Evolutionary conservation across 164 flowering plant genomes (phyloP).

Genomic region (Liriodendron chinense): DNA sequence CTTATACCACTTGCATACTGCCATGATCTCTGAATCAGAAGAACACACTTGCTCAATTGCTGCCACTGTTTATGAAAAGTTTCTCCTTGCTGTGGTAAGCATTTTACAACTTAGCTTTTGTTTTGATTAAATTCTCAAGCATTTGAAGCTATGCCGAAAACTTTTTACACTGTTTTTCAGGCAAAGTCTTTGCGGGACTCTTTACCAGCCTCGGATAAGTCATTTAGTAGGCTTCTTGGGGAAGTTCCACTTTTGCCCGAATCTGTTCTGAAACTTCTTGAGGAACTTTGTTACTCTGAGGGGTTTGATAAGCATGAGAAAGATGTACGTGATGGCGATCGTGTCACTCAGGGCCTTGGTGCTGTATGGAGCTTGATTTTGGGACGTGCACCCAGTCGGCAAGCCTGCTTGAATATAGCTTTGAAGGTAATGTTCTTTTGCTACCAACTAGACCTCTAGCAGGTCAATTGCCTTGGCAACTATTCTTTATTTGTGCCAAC

Average conservation of each 20-base stretch:
- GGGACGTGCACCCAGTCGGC: constrained; percentile 74
- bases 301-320: constrained; percentile 41
- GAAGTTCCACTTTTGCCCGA: constrained; percentile 85
- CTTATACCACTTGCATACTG: constrained; percentile 66
- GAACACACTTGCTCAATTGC: constrained; percentile 33
- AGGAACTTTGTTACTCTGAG: constrained; percentile 68
- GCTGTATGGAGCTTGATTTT: constrained; percentile 93
- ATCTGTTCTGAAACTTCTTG: constrained; percentile 67
- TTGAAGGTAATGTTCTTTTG: constrained; percentile 56
- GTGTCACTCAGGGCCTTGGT: constrained; percentile 98
- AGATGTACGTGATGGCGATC: constrained; percentile 71
- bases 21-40: constrained; percentile 36
- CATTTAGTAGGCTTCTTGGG: constrained; percentile 88
- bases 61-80: constrained; percentile 65
- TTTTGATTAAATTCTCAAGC: not conserved
- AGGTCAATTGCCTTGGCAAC: not conserved
- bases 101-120: not conserved
- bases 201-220: constrained; percentile 93
- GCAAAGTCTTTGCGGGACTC: constrained; percentile 69
- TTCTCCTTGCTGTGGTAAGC: constrained; percentile 78
- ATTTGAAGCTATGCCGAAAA: not conserved
- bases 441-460: not conserved
- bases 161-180: constrained; percentile 33
- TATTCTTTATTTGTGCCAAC: not conserved
- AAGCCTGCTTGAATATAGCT: constrained; percentile 77